A percentile compares a stretch with the other conserved stretches of the same genome.
Conservation (phyloP, 164 flowering plant genomes). For the Vitis vinifera region DNA sequence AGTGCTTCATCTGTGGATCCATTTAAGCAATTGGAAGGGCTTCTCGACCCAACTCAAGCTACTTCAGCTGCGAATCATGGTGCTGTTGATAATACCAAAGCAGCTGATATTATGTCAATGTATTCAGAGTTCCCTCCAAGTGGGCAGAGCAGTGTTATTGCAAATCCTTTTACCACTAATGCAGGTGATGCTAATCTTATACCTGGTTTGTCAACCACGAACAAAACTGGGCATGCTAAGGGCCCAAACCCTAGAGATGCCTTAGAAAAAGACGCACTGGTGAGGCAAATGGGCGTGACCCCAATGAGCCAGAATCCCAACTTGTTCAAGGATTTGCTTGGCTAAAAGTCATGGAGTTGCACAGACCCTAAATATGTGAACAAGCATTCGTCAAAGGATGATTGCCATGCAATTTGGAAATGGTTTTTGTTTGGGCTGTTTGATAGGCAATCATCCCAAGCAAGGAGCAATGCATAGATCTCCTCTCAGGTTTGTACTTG, state of each 20-base stretch:
- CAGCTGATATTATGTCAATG: constrained; percentile 55
- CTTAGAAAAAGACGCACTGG: constrained; percentile 81
- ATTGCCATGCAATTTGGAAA: not conserved
- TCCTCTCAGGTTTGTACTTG: too few relatives aligned
- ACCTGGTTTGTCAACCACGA: constrained; percentile 30
- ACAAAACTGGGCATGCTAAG: constrained; percentile 35
- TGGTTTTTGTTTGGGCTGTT: too few relatives aligned
- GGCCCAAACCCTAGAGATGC: constrained; percentile 73
- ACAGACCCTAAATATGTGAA: not conserved
- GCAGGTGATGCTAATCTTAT: constrained; percentile 18
- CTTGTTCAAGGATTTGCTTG: constrained; percentile 87
- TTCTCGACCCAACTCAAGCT: constrained; percentile 49
- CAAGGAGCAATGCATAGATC: too few relatives aligned
- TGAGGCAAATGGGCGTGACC: constrained; percentile 90
- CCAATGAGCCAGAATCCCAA: constrained; percentile 87
- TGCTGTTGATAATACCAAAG: constrained; percentile 24
- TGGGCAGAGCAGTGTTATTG: constrained; percentile 19
- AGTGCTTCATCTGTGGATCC: constrained; percentile 57
- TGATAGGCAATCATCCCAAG: too few relatives aligned
- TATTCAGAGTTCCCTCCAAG: constrained; percentile 40
- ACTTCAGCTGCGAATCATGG: constrained; percentile 22
- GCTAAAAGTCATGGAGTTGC: constrained; percentile 29
- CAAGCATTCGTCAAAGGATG: not conserved
- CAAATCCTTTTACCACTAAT: constrained; percentile 15
- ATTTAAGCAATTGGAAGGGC: constrained; percentile 86